Evolutionary conservation across 2,329 filamentous ascomycete genomes (phyloP).

Genomic region (Colletotrichum nymphaeae): DNA sequence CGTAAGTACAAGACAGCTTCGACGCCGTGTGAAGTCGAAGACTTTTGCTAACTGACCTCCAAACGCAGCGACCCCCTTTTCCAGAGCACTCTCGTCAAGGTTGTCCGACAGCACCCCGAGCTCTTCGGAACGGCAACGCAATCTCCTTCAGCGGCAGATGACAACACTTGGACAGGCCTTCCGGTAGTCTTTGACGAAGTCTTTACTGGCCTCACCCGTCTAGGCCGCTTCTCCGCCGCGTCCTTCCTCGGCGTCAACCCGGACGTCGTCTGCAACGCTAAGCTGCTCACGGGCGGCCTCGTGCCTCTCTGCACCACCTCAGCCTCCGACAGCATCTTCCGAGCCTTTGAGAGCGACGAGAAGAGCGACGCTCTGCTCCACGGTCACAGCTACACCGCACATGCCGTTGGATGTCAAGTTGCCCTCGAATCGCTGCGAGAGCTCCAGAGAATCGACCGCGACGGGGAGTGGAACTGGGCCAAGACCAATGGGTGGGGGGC

Average conservation of each 20-base stretch:
- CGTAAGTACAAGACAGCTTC: slow-evolving; percentile 58
- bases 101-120: slow-evolving; percentile 69
- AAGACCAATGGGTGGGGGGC: slow-evolving; percentile 55
- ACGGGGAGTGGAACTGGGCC: slow-evolving; percentile 67
- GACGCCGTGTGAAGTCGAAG: background rate
- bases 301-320: slow-evolving; percentile 82
- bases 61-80: slow-evolving; percentile 81
- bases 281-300: slow-evolving; percentile 84
- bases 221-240: slow-evolving; percentile 77
- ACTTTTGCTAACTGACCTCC: slow-evolving; percentile 21
- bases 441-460: slow-evolving; percentile 68
- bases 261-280: slow-evolving; percentile 85
- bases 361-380: slow-evolving; percentile 85
- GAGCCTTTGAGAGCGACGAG: slow-evolving; percentile 75
- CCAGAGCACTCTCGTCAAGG: slow-evolving; percentile 76
- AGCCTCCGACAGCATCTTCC: slow-evolving; percentile 79
- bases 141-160: slow-evolving; percentile 25
- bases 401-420: slow-evolving; percentile 83
- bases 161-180: slow-evolving; percentile 73
- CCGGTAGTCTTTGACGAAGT: slow-evolving; percentile 89
- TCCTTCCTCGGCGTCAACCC: slow-evolving; percentile 76
- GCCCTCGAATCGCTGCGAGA: slow-evolving; percentile 73
- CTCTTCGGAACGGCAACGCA: slow-evolving; percentile 58
- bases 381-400: slow-evolving; percentile 88
- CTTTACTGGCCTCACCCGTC: slow-evolving; percentile 86